Evolutionary conservation across 2,329 filamentous ascomycete genomes (phyloP), one percentile per base, ranked within the genome.

Genomic region (Hypoxylon sp.): DNA sequence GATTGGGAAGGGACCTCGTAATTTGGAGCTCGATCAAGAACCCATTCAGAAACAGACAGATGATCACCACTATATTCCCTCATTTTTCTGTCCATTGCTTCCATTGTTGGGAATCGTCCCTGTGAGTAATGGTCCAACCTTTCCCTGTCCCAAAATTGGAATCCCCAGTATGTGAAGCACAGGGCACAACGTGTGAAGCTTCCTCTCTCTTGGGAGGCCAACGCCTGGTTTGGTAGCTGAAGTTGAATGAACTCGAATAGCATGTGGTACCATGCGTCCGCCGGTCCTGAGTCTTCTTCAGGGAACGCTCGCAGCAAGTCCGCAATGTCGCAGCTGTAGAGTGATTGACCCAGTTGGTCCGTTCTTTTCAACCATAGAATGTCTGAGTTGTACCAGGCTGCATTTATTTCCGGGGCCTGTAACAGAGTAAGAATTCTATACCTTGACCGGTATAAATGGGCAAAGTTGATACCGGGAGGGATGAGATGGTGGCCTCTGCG

Each of bases 111-210:
- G 19, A 41, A 41, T 19, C 17, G n/a, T 41, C n/a, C 38, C n/a
- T 9, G n/a, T 6, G 38, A 41, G n/a, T 41, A 41, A 17, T 19
- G 5, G n/a, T 41, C 38, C n/a, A 41, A 17, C n/a, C n/a, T 41
- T 17, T 41, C 3, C 38, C 38, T 41, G n/a, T 41, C 38, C 38
- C 38, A 41, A 19, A 41, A 41, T 41, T n/a, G 38, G n/a, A 41
- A 41, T 17, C 38, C 38, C 38, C 38, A 41, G n/a, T 41, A 9
- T 10, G 38, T 19, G 6, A 41, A 41, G 38, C 38, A 41, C 4
- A 3, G 14, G 5, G n/a, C 6, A 41, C 38, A 41, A 10, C 38
- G 38, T n/a, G 6, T 3, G 38, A 41, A 7, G n/a, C 6, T 7
- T 17, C 14, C n/a, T 19, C 7, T 41, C 38, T 9, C n/a, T 41